Evolutionary conservation across 306 rosid species (phyloP).

Genomic region (Abrus pulchellus): DNA sequence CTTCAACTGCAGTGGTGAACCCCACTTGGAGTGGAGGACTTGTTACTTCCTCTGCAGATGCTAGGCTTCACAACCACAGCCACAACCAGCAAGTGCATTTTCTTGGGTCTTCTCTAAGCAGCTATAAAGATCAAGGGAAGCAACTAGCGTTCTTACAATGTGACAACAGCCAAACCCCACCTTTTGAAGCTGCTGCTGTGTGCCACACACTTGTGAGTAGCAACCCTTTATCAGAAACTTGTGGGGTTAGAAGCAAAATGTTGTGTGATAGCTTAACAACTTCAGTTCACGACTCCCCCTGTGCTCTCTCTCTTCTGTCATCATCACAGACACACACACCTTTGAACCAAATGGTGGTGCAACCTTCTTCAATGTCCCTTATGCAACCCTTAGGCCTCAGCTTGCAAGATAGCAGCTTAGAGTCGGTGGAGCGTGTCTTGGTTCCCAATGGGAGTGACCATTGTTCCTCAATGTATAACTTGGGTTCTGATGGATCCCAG

Average conservation of each 20-base stretch:
- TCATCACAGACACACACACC: constrained; percentile 72
- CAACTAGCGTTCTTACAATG: constrained; percentile 60
- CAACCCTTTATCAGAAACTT: constrained; percentile 58
- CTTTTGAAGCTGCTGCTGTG: constrained; percentile 50
- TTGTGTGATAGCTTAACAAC: constrained; percentile 57
- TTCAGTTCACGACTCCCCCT: constrained; percentile 68
- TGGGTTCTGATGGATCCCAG: constrained; percentile 64
- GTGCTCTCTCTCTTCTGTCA: constrained; percentile 99
- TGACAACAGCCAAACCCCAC: constrained; percentile 49
- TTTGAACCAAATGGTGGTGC: constrained; percentile 61
- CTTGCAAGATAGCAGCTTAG: constrained; percentile 58
- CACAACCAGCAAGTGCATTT: constrained; percentile 55
- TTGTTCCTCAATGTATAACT: constrained; percentile 69
- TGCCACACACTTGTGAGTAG: constrained; percentile 60
- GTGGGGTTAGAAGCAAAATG: constrained; percentile 55
- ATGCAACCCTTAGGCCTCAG: constrained; percentile 63
- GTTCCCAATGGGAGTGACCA: constrained; percentile 62
- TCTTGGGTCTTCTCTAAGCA: constrained; percentile 54
- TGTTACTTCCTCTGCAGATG: constrained; percentile 58
- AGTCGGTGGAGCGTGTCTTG: constrained; percentile 65
- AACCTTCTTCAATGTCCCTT: constrained; percentile 57
- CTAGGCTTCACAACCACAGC: constrained; percentile 55
- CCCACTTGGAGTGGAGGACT: constrained; percentile 62
- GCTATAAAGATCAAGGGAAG: constrained; percentile 50
- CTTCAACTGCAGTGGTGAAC: constrained; percentile 59